phyloP scores from a whole-genome alignment of 768 basidiomycete genomes.

The Sistotremastrum suecicum region DNA sequence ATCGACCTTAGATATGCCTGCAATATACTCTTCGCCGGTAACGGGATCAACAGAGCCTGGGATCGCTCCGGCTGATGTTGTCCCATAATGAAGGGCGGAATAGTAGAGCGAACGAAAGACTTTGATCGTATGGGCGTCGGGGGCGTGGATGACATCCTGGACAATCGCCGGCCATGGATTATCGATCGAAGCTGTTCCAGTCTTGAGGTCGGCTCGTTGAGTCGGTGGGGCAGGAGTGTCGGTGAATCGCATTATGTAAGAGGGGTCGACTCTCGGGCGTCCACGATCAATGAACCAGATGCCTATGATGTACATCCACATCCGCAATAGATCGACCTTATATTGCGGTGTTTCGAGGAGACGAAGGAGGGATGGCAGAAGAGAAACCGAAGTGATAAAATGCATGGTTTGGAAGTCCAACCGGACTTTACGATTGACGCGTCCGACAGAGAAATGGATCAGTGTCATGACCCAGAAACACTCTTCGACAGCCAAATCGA shows the following conservation, averaged over 20 bases:
- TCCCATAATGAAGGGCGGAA: constrained; percentile 34
- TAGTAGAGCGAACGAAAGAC: constrained; percentile 32
- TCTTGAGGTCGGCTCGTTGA: constrained; percentile 15
- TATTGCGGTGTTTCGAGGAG: constrained; percentile 18
- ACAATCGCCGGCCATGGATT: constrained; percentile 42
- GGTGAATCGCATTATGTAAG: constrained; percentile 31
- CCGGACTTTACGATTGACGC: constrained; percentile 30
- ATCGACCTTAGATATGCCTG: constrained; percentile 5
- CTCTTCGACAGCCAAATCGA: constrained; percentile 35
- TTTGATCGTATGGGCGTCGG: constrained; percentile 40
- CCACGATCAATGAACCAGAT: constrained; percentile 29
- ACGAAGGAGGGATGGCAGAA: constrained; percentile 29
- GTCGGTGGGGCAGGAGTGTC: constrained; percentile 16
- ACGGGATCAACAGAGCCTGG: constrained; percentile 25
- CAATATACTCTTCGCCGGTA: too few species aligned
- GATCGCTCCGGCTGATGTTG: constrained; percentile 23
- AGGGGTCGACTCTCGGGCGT: constrained; percentile 36
- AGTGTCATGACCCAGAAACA: constrained; percentile 34
- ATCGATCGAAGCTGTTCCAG: constrained; percentile 21
- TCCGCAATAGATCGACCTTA: constrained; percentile 32
- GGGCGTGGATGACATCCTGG: constrained; percentile 29
- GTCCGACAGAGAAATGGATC: constrained; percentile 33
- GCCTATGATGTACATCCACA: constrained; percentile 26
- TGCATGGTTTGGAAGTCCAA: constrained; percentile 50
- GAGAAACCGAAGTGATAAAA: constrained; percentile 35